Evolutionary conservation across 306 rosid species (phyloP).

Genomic region (Spatholobus suberectus): DNA sequence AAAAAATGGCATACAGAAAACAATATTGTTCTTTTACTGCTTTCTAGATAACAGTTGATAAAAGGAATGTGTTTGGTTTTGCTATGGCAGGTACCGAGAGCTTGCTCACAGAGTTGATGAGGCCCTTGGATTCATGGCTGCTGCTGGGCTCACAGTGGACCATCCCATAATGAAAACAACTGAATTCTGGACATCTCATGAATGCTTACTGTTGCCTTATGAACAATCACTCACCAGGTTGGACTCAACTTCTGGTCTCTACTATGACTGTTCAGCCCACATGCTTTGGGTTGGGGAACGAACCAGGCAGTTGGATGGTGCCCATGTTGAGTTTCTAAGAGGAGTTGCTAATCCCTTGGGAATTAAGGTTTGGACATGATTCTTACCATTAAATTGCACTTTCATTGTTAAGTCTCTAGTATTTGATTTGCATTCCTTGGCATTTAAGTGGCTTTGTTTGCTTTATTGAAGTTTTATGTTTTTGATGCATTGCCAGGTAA

Average conservation of each 20-base stretch:
- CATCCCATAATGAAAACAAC: constrained; percentile 98
- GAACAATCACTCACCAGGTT: constrained; percentile 95
- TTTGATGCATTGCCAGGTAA: constrained; percentile 60
- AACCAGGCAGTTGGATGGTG: constrained; percentile 96
- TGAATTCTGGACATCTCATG: constrained; percentile 98
- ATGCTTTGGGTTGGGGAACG: constrained; percentile 97
- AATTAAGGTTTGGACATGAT: constrained; percentile 71
- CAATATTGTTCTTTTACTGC: not conserved
- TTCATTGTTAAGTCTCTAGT: not conserved
- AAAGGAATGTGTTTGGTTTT: constrained; percentile 11
- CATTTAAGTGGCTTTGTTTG: not conserved
- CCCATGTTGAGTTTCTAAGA: constrained; percentile 93
- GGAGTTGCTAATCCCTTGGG: constrained; percentile 98
- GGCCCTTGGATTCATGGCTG: constrained; percentile 99
- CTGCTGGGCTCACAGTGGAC: constrained; percentile 94
- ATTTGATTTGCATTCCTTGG: not conserved
- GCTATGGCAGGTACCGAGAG: constrained; percentile 83
- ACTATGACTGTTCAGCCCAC: constrained; percentile 98
- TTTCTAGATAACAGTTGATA: not conserved
- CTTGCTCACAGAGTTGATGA: constrained; percentile 95
- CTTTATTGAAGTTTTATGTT: not conserved
- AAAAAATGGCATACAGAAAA: not conserved
- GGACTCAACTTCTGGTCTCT: constrained; percentile 95
- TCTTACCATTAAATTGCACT: constrained; percentile 10
- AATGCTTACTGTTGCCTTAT: constrained; percentile 91